These are phyloP conservation scores for Pueraria montana DNA, from an alignment of 306 rosid genomes.

Conservation along the genomic window DNA sequence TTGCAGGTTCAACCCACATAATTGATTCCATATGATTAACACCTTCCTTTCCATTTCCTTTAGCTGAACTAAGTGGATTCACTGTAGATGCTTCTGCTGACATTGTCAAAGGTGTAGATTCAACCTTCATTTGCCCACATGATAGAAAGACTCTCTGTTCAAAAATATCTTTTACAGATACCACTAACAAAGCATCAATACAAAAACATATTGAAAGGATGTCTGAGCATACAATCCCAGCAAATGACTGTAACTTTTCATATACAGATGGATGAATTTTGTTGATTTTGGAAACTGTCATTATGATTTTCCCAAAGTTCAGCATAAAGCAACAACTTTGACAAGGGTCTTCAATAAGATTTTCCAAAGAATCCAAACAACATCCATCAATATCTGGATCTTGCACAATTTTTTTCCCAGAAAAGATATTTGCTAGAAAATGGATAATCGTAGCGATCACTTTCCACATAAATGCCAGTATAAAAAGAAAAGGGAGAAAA, in stretches of 20 bases:
- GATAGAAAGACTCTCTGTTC: slow-evolving; percentile 76
- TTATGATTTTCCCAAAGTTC: slow-evolving; percentile 69
- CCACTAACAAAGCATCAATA: slow-evolving; percentile 61
- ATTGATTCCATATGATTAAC: slow-evolving; percentile 59
- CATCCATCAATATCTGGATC: slow-evolving; percentile 55
- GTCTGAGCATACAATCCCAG: slow-evolving; percentile 61
- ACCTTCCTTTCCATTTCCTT: slow-evolving; percentile 53
- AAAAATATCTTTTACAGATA: slow-evolving; percentile 59
- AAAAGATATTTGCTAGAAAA: slow-evolving; percentile 47
- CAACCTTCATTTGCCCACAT: slow-evolving; percentile 75
- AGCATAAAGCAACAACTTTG: slow-evolving; percentile 60
- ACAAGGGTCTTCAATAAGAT: slow-evolving; percentile 51
- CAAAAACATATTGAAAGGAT: slow-evolving; percentile 59
- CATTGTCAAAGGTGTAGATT: slow-evolving; percentile 55
- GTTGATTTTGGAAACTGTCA: slow-evolving; percentile 58
- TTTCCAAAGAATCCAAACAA: slow-evolving; percentile 45
- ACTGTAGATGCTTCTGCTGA: slow-evolving; percentile 51
- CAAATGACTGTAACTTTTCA: slow-evolving; percentile 66
- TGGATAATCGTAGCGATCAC: slow-evolving; percentile 49
- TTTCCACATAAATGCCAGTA: slow-evolving; percentile 63
- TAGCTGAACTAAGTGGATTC: slow-evolving; percentile 48
- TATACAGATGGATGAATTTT: slow-evolving; percentile 61
- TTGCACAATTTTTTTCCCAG: slow-evolving; percentile 45
- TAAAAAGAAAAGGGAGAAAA: slow-evolving; percentile 48
- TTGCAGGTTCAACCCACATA: slow-evolving; percentile 75